phyloP scores from a whole-genome alignment of 169 alveolate species.

The Plasmodium inui region DNA sequence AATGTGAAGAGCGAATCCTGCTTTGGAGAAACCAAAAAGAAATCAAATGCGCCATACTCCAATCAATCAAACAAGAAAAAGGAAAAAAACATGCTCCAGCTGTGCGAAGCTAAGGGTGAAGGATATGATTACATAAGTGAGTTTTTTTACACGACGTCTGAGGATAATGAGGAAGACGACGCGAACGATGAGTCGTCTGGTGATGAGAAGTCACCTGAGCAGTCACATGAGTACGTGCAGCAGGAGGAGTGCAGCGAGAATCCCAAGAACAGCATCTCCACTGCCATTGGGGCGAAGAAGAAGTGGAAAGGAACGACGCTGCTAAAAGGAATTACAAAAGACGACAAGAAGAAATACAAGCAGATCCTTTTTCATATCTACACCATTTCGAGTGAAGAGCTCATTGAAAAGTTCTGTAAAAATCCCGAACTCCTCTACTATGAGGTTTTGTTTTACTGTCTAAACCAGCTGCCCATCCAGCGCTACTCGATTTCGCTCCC shows the following conservation, averaged over 20 bases:
- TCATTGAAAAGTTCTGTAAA: slow-evolving; percentile 39
- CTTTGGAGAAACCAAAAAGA: not conserved
- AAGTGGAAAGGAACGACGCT: slow-evolving; percentile 26
- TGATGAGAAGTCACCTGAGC: not conserved
- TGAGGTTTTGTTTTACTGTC: slow-evolving; percentile 59
- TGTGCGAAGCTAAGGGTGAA: slow-evolving; percentile 16
- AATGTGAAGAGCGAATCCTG: not conserved
- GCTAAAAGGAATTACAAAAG: slow-evolving; percentile 64
- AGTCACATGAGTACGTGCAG: not conserved
- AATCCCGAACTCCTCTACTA: slow-evolving; percentile 62
- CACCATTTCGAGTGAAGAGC: slow-evolving; percentile 44
- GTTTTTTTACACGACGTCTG: slow-evolving; percentile 52
- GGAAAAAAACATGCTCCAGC: not conserved
- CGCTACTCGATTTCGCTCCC: slow-evolving; percentile 56
- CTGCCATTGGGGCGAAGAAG: not conserved
- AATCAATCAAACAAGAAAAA: not conserved
- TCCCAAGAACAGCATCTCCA: not conserved
- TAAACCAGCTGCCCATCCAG: slow-evolving; percentile 54
- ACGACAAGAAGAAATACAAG: slow-evolving; percentile 48
- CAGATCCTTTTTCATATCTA: slow-evolving; percentile 46
- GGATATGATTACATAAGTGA: slow-evolving; percentile 55
- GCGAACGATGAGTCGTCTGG: not conserved
- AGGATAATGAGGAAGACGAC: slow-evolving; percentile 20
- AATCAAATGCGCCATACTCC: not conserved
- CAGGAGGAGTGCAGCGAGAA: not conserved